These are phyloP conservation scores for Actinomucor elegans DNA, from an alignment of 371 early-diverging fungal species.

Conservation along the genomic window DNA sequence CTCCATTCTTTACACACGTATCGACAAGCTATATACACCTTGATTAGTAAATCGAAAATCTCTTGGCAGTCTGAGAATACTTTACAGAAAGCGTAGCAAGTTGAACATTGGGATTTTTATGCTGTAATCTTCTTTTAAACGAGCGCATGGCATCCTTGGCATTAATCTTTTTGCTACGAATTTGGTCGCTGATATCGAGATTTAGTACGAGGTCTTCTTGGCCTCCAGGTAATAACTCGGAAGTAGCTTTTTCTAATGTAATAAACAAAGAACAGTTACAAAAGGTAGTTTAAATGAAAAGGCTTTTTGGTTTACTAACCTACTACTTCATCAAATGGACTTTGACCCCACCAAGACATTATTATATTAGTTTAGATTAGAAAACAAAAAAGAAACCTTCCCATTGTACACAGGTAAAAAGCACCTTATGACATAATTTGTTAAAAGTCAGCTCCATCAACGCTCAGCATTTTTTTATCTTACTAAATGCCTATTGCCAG, in stretches of 20 bases:
- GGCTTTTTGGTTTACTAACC: too few species aligned
- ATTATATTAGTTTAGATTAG: slow-evolving; percentile 8
- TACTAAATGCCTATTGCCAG: too few species aligned
- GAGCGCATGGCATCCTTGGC: slow-evolving; percentile 78
- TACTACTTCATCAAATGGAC: slow-evolving; percentile 43
- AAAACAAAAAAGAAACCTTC: slow-evolving; percentile 13
- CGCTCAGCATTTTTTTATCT: too few species aligned
- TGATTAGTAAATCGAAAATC: too few species aligned
- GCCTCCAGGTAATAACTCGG: slow-evolving; percentile 85
- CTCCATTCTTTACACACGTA: slow-evolving; percentile 94
- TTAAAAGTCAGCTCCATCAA: too few species aligned
- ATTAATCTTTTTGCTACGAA: slow-evolving; percentile 83
- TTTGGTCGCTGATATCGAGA: slow-evolving; percentile 91
- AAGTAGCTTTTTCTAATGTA: slow-evolving; percentile 78
- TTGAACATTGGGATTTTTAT: slow-evolving; percentile 93
- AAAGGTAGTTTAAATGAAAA: not conserved
- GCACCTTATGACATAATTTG: too few species aligned
- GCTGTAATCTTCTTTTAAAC: slow-evolving; percentile 76
- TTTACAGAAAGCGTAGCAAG: slow-evolving; percentile 83
- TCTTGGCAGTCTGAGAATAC: too few species aligned
- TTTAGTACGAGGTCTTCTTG: slow-evolving; percentile 80
- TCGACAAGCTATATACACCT: slow-evolving; percentile 77
- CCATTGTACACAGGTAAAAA: too few species aligned
- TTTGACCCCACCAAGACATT: slow-evolving; percentile 49
- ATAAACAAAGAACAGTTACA: not conserved